Percentiles rank a stretch among this genome's conserved stretches.
Evolutionary conservation across 2,329 filamentous ascomycete species (phyloP).

Genomic region (Nigrograna mackinnonii): DNA sequence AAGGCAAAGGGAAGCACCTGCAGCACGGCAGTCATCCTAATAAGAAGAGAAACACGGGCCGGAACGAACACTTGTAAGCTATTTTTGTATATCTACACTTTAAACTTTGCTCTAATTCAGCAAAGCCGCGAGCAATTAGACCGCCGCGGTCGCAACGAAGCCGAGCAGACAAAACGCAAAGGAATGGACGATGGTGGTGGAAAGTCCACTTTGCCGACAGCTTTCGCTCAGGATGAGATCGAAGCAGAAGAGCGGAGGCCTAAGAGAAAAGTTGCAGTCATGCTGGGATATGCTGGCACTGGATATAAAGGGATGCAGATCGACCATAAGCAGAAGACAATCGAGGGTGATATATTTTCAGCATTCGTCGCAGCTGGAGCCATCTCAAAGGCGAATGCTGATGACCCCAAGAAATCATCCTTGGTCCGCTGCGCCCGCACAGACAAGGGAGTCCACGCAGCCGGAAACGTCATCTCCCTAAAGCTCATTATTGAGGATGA

Average conservation of each 20-base stretch:
- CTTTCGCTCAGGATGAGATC: constrained; percentile 79
- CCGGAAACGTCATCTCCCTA: constrained; percentile 90
- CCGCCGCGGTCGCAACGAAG: constrained; percentile 48
- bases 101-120: constrained; percentile 46
- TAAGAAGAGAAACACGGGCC: constrained; percentile 70
- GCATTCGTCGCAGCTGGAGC: constrained; percentile 90
- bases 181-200: constrained; percentile 39
- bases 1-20: constrained; percentile 31
- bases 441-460: constrained; percentile 96
- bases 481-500: constrained; percentile 95
- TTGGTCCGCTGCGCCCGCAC: constrained; percentile 92
- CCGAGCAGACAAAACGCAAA: constrained; percentile 43
- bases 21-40: constrained; percentile 46
- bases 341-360: constrained; percentile 91
- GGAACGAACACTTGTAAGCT: constrained; percentile 66
- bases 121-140: constrained; percentile 50
- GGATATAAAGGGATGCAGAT: constrained; percentile 99
- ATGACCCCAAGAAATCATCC: constrained; percentile 95
- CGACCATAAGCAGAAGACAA: constrained; percentile 76
- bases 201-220: constrained; percentile 57
- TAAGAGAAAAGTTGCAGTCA: constrained; percentile 94
- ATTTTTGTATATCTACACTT: too few relatives aligned
- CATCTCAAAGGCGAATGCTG: constrained; percentile 94
- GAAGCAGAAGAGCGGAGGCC: constrained; percentile 83
- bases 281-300: constrained; percentile 94